phyloP scores from a whole-genome alignment of 192 early-diverging fungal species.

The Backusella circina region DNA sequence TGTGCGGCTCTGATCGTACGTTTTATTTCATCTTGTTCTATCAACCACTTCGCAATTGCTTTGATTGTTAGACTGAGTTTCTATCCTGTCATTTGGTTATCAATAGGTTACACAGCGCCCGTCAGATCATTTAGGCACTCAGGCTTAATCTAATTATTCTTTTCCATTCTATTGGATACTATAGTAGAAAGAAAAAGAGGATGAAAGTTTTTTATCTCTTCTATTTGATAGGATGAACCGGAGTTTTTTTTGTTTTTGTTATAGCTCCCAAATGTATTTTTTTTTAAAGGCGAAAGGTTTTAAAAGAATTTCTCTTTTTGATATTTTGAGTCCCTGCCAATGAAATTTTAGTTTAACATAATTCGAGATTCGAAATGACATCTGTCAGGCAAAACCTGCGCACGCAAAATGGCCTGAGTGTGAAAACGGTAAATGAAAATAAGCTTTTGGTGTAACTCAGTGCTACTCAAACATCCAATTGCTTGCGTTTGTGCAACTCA shows the following conservation, averaged over 20 bases:
- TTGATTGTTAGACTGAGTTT: neutral
- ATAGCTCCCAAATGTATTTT: neutral
- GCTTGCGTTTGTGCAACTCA: neutral
- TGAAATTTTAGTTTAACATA: neutral
- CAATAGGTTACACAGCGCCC: neutral
- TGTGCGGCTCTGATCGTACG: neutral
- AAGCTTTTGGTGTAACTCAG: neutral
- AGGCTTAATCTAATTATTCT: neutral
- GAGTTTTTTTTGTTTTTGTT: neutral
- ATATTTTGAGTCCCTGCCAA: neutral
- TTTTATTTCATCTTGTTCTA: neutral
- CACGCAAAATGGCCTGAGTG: neutral
- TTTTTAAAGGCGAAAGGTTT: neutral
- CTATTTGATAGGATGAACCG: neutral
- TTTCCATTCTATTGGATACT: neutral
- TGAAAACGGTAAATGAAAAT: neutral
- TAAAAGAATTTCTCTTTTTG: neutral
- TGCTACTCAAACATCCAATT: neutral
- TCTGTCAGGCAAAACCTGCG: conserved; percentile 1
- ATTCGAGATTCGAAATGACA: neutral
- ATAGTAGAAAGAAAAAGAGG: neutral
- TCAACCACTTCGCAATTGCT: neutral
- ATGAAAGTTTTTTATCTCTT: neutral
- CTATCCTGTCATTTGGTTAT: neutral
- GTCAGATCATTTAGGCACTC: neutral